Evolutionary conservation across 805 yeast genomes (phyloP).

Genomic region (Zygoascus biomembranicola): DNA sequence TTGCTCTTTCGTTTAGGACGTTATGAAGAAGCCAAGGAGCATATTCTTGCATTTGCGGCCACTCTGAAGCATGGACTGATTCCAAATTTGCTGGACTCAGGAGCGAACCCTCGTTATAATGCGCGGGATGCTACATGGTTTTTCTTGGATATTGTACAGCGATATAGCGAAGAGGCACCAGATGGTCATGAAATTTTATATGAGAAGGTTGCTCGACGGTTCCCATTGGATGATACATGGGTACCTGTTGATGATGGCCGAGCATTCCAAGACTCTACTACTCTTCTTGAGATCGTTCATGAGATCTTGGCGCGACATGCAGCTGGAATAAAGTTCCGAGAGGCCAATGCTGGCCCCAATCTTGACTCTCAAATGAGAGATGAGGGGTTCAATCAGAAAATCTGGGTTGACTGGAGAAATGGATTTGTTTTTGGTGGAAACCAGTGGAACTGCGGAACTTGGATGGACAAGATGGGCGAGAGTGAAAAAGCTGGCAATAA

Average conservation of each 20-base stretch:
- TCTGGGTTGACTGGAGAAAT: constrained; percentile 77
- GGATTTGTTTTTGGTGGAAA: constrained; percentile 90
- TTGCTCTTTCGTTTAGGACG: constrained; percentile 70
- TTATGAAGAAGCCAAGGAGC: constrained; percentile 67
- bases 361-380: constrained; percentile 88
- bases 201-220: constrained; percentile 69
- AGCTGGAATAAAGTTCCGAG: constrained; percentile 75
- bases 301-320: constrained; percentile 89
- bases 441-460: constrained; percentile 91
- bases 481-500: constrained; percentile 70
- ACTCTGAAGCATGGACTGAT: constrained; percentile 92
- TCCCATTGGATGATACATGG: constrained; percentile 81
- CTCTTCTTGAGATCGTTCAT: constrained; percentile 68
- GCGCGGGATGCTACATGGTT: constrained; percentile 98
- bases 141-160: constrained; percentile 81
- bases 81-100: constrained; percentile 88
- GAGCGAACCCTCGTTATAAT: constrained; percentile 87
- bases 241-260: constrained; percentile 57
- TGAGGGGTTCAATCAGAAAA: constrained; percentile 81
- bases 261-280: constrained; percentile 65
- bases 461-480: constrained; percentile 99
- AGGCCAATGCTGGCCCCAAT: constrained; percentile 87
- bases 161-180: constrained; percentile 62
- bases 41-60: constrained; percentile 78
- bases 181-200: constrained; percentile 58